Base-by-base conservation (phyloP, 1,284 basidiomycete species). In the Tilletia indica region DNA sequence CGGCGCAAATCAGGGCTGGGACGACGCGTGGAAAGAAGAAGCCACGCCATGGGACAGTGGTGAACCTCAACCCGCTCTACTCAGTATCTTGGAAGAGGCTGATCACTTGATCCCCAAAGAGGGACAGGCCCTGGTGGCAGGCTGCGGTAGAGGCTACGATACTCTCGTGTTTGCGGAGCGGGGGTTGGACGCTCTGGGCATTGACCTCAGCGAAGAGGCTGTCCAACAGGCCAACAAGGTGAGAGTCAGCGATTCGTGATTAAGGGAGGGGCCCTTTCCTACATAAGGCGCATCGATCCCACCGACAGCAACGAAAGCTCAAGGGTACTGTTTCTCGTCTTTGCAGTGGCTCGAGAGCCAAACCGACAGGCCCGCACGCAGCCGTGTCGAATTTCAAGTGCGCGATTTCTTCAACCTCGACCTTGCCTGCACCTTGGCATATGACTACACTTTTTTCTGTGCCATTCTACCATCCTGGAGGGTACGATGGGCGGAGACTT, bases 401-500 rank as follows among this genome's bases (percentile, higher is more conserved):
- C 48, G 31, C 9, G 68, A 68, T 34, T 68, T 68, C 48, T 68
- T 68, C 68, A 34, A 5, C 16, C 25, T 48, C 38, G 61, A 47
- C 14, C 31, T 47, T 4, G 36, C 47, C 2, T 56, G 68, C 42
- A 67, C 68, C 47, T 70, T 80, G 12, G 73, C 74, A 2, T 80
- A 80, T 70, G 78, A 80, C 64, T 80, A 80, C 67, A 80, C 78
- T 3, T 80, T 80, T 71, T 69, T 80, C 36, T 80, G 78, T 54
- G 78, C 78, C 16, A 72, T 80, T 21, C 78, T 76, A 2, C 78
- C 78, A 12, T 56, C 72, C 14, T 73, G 77, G 12, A 71, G 77
- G 5, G 25, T 70, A 2, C 45, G 45, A 3, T 80, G 78, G 78
- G 77, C 76, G 2, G 71, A 78, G 70, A 77, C 77, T 3, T 78